phyloP scores from a whole-genome alignment of 192 early-diverging fungal genomes.

The Coemansia sp. region DNA sequence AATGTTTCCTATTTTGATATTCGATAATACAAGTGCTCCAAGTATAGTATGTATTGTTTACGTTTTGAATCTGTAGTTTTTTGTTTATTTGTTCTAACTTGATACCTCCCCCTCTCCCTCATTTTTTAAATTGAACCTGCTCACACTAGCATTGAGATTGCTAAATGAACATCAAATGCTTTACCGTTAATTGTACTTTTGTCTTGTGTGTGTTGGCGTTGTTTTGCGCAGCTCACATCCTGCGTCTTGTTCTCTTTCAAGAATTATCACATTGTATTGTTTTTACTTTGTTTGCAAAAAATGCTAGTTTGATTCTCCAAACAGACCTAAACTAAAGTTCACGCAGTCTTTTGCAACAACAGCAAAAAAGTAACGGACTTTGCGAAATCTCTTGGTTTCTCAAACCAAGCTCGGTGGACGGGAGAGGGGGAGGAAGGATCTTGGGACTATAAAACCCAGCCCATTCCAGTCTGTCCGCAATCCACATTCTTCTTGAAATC shows the following conservation, averaged over 20 bases:
- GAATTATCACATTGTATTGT: no score
- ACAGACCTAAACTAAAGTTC: no score
- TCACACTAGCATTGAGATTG: background rate
- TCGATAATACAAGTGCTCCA: background rate
- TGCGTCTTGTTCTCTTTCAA: no score
- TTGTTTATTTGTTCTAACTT: background rate
- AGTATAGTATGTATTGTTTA: background rate
- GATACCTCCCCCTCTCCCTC: background rate
- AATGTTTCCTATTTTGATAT: background rate
- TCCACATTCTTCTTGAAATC: conserved; percentile 1
- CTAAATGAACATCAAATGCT: conserved; percentile 11
- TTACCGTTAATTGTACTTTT: conserved; percentile 7
- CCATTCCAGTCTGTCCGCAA: background rate
- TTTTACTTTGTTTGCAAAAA: no score
- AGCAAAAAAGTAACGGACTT: no score
- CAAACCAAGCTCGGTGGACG: no score
- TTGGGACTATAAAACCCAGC: conserved; percentile 6
- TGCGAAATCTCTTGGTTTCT: no score
- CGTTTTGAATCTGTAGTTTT: background rate
- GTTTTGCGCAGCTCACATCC: no score
- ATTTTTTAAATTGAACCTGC: background rate
- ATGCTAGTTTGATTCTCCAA: no score
- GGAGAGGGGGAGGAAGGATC: background rate
- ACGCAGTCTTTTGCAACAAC: no score
- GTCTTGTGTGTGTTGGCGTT: no score